Conservation (phyloP, 768 basidiomycete genomes). For the Rhizopogon vinicolor region DNA sequence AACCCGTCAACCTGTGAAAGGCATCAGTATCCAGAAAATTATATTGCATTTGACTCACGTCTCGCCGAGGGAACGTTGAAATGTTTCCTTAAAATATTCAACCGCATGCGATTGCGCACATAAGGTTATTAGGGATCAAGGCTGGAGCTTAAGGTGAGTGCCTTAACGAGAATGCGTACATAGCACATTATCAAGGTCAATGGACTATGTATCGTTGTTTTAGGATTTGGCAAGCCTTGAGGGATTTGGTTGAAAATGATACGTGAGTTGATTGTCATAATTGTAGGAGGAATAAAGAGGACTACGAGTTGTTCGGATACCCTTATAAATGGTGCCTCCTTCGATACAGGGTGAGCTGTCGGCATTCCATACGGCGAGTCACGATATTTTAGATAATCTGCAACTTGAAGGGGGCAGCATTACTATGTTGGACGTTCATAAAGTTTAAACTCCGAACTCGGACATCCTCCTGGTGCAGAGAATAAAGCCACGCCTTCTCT, state of each 20-base stretch:
- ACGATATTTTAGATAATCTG: no score
- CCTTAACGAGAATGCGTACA: constrained; percentile 45
- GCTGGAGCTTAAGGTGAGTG: constrained; percentile 33
- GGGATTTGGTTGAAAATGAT: constrained; percentile 35
- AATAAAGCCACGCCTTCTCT: no score
- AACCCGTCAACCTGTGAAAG: constrained; percentile 20
- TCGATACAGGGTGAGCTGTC: neutral
- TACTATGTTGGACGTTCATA: no score
- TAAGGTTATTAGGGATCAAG: constrained; percentile 36
- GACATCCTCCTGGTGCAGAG: no score
- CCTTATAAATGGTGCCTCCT: neutral
- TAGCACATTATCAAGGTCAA: constrained; percentile 44
- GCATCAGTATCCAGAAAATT: no score
- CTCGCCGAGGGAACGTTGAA: constrained; percentile 11
- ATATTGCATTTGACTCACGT: constrained; percentile 1
- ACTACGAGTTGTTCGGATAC: neutral
- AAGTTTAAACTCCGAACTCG: no score
- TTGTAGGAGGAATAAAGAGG: neutral
- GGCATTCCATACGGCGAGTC: neutral
- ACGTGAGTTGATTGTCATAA: constrained; percentile 25
- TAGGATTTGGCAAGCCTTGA: constrained; percentile 35
- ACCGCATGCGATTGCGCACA: constrained; percentile 35
- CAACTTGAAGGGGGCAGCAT: no score
- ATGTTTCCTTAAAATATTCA: constrained; percentile 12
- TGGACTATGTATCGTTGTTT: constrained; percentile 37